Evolutionary conservation across 441 rosid species (phyloP), one percentile per base, ranked within the genome.

Genomic region (Gossypium lobatum): DNA sequence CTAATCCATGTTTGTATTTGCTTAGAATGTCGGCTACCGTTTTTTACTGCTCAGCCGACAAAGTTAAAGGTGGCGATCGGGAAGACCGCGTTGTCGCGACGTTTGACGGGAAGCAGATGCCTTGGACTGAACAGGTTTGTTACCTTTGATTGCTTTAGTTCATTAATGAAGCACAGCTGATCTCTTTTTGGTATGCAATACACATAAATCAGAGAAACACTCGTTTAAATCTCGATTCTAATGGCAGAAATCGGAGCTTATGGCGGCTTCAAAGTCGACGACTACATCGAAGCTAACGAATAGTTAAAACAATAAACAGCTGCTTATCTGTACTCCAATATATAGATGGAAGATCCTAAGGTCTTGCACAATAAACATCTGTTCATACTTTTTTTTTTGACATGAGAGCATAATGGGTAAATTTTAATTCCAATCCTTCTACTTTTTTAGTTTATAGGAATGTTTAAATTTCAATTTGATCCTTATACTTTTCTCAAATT

Each of bases 11-110:
- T 62, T 42, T 11, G 34, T 16, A n/a, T 76, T 55, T 77, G 73
- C 37, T 52, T 79, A 95, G 97, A 52, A 92, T 91, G 97, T 92
- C 97, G 3, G 96, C 97, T 3, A 89, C 92, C 85, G 97, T 91
- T 64, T 95, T 91, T 82, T 88, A 88, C 83, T 89, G 97, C 87
- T 95, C 98, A 0, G 98, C 91, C 3, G 96, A 95, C 87, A 92
- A 92, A 82, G 83, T 89, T 68, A 86, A 85, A 82, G 94, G 92
- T 7, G 88, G 83, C 48, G 95, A 94, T 75, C 97, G 98, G 64
- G 88, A 94, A 52, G 90, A 91, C 57, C 97, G 94, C 0, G 93
- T 80, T 2, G 90, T 92, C 1, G 75, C 91, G 67, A 94, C 98
- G 46, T 85, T 94, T 77, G 97, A 92, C 55, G 95, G 98, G 71